Percentiles rank a stretch among this genome's conserved stretches.
Evolutionary conservation across 2,329 filamentous ascomycete species (phyloP).

Genomic region (Fusarium sp.): DNA sequence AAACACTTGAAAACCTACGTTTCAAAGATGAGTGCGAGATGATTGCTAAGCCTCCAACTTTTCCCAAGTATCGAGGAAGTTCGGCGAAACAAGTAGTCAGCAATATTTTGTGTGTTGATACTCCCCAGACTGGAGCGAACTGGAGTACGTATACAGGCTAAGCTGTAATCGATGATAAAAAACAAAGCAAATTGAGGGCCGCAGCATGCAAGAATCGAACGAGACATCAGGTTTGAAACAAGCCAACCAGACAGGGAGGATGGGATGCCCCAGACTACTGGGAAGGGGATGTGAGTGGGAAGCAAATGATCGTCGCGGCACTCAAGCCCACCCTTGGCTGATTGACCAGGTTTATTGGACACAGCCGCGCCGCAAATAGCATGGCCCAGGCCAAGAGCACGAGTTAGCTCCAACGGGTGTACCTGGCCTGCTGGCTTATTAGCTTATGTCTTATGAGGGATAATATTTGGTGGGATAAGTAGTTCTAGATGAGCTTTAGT

Average conservation of each 20-base stretch:
- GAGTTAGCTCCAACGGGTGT: not conserved
- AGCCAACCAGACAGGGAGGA: conserved; percentile 32
- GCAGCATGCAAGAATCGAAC: conserved; percentile 46
- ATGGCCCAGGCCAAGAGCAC: conserved; percentile 17
- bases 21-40: not conserved
- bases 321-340: conserved; percentile 36
- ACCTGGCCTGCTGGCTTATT: too few species aligned
- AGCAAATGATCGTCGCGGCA: conserved; percentile 47
- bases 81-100: not conserved
- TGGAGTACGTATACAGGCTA: not conserved
- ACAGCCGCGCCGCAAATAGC: conserved; percentile 47
- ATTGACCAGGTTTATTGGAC: conserved; percentile 25
- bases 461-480: not conserved
- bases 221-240: conserved; percentile 43
- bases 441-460: not conserved
- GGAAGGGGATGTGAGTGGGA: conserved; percentile 31
- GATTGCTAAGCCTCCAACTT: not conserved
- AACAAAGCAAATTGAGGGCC: conserved; percentile 25
- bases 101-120: not conserved
- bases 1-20: not conserved
- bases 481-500: not conserved
- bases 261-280: conserved; percentile 45
- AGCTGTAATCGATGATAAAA: not conserved
- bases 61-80: not conserved
- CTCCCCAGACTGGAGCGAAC: not conserved